Base-by-base conservation (phyloP, 2,329 filamentous ascomycete genomes). In the Fusarium drepaniforme region DNA sequence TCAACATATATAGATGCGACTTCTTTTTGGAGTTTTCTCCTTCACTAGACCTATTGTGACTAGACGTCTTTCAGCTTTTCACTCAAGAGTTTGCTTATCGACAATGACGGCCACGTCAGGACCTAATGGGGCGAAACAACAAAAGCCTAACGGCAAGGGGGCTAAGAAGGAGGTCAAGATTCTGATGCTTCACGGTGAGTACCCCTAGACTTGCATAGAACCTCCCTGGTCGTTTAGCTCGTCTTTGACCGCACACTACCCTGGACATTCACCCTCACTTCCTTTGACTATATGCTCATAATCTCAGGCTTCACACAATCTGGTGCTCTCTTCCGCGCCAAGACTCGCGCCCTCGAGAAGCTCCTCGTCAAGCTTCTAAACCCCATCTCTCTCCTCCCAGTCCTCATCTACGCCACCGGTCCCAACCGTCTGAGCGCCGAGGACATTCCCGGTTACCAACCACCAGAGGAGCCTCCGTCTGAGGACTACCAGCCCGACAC, bases 301-400 rank as follows among this genome's bases (percentile, higher is more conserved):
- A 58, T 64, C 61, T 18, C 42, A 92, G 93, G 96, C 83, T 98
- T 92, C 89, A 98, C 96, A 9, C 96, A 98, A 87, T 97, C 94
- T 33, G 95, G 96, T 5, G 84, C 92, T 5, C 87, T 95, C 73
- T 98, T 98, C 89, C 93, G 91, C 81, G 90, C 93, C 82, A 98
- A 98, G 86, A 97, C 94, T 56, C 94, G 95, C 82, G 94, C 94
- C 13, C 87, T 98, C 1, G 91, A 95, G 78, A 98, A 98, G 83
- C 87, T 92, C 64, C 89, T 98, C 67, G 83, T 87, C 71, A 98
- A 97, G 81, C 85, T 90, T 33, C 93, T 98, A 73, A 83, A 88
- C 3, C 88, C 92, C 53, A 84, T 89, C 66, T 85, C 86, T 76
- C 81, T 90, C 78, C 87, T 81, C 64, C 88, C 86, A 74, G 86